These are phyloP conservation scores for Aspergillus sp. DNA, from an alignment of 2,329 filamentous ascomycete genomes.

Conservation along the genomic window DNA sequence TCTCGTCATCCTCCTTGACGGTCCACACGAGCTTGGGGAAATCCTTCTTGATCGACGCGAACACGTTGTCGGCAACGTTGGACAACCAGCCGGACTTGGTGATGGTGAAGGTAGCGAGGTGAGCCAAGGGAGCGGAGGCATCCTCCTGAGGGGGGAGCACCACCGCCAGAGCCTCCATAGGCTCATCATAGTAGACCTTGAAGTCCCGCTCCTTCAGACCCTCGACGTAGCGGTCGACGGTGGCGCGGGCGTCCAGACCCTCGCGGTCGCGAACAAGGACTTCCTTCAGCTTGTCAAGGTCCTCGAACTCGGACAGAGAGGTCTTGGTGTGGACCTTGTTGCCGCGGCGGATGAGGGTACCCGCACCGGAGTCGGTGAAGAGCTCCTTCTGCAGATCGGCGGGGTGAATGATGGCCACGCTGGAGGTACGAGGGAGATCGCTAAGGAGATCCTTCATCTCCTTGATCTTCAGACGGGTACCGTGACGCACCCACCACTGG, in stretches of 20 bases:
- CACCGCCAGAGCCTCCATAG: slow-evolving; percentile 88
- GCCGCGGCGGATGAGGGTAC: slow-evolving; percentile 86
- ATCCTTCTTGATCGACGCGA: slow-evolving; percentile 90
- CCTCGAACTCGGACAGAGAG: slow-evolving; percentile 70
- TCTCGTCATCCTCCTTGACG: slow-evolving; percentile 94
- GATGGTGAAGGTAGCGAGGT: slow-evolving; percentile 85
- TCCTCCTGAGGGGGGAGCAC: slow-evolving; percentile 72
- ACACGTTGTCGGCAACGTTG: slow-evolving; percentile 93
- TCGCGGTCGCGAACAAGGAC: slow-evolving; percentile 79
- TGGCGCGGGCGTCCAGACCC: slow-evolving; percentile 75
- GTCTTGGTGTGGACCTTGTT: slow-evolving; percentile 80
- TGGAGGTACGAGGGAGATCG: slow-evolving; percentile 84
- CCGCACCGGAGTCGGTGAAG: slow-evolving; percentile 92
- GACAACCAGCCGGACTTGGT: slow-evolving; percentile 93
- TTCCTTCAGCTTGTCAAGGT: slow-evolving; percentile 74
- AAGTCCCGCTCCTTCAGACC: slow-evolving; percentile 75
- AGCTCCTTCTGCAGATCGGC: slow-evolving; percentile 94
- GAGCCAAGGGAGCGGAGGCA: slow-evolving; percentile 62
- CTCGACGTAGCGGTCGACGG: slow-evolving; percentile 83
- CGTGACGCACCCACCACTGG: slow-evolving; percentile 92
- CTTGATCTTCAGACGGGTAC: slow-evolving; percentile 93
- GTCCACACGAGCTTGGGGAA: slow-evolving; percentile 91
- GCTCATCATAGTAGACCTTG: slow-evolving; percentile 91
- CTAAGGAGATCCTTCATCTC: slow-evolving; percentile 94
- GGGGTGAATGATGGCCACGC: slow-evolving; percentile 95